These are phyloP conservation scores for Claviceps pazoutovae DNA, from an alignment of 2,329 filamentous ascomycete genomes.

Conservation along the genomic window DNA sequence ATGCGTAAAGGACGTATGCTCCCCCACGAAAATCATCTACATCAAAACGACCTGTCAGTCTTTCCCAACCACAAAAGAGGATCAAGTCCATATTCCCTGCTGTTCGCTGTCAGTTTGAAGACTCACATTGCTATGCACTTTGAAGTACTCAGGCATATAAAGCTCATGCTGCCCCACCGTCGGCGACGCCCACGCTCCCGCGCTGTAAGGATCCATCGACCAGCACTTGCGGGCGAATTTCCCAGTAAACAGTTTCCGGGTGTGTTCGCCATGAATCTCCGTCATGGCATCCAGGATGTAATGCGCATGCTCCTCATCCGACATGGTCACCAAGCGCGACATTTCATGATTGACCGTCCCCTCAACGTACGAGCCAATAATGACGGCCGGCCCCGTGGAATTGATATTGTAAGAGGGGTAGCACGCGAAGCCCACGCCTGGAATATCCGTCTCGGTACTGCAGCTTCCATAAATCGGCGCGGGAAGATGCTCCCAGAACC, in stretches of 20 bases:
- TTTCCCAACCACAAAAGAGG: background rate
- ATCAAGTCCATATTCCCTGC: background rate
- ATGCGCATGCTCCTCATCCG: constrained; percentile 47
- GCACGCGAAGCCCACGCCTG: constrained; percentile 47
- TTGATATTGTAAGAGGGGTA: constrained; percentile 57
- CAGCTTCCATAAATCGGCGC: constrained; percentile 51
- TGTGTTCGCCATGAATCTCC: constrained; percentile 50
- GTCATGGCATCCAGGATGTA: constrained; percentile 51
- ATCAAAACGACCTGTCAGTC: background rate
- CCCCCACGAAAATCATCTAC: constrained; percentile 52
- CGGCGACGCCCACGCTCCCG: constrained; percentile 48
- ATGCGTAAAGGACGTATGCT: constrained; percentile 59
- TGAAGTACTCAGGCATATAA: constrained; percentile 60
- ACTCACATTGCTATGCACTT: constrained; percentile 44
- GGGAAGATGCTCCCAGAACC: constrained; percentile 41
- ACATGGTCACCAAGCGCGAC: constrained; percentile 25
- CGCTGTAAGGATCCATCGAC: constrained; percentile 45
- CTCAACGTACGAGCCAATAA: constrained; percentile 45
- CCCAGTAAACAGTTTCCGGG: constrained; percentile 48
- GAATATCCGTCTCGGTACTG: constrained; percentile 40
- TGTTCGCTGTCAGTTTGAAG: background rate
- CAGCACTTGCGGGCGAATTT: constrained; percentile 52
- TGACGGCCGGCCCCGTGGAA: constrained; percentile 39
- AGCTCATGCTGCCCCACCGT: constrained; percentile 51
- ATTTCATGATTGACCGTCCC: constrained; percentile 24